Evolutionary conservation across 768 basidiomycete species (phyloP), one percentile per base, ranked within the genome.

Genomic region (Tricholoma sp.): DNA sequence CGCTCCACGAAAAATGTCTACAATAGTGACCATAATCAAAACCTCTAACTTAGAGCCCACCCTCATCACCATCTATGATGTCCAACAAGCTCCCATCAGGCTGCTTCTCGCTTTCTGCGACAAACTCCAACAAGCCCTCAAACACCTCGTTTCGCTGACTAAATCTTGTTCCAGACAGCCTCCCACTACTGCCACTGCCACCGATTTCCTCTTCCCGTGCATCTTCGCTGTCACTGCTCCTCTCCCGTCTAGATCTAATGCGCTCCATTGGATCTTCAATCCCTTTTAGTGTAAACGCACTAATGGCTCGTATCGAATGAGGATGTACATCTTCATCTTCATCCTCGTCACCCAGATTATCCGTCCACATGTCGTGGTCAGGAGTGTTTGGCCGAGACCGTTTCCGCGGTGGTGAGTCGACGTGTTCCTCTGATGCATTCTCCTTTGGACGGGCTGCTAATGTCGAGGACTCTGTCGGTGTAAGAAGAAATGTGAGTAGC

Each of bases 61-160:
- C 55, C 41, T 61, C 57, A 50, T 70, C 67, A 29, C 71, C 68
- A 57, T 85, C 80, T 34, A 91, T 74, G 63, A 88, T 68, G 63
- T 88, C 82, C 66, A 87, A 65, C 65, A 92, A 69, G 60, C 81
- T 81, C 54, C 79, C 80, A 3, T 70, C 68, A 1, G 89, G 90
- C 68, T 92, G 81, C 69, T 86, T 92, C 57, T 81, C 82, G 20
- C 77, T 75, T 52, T 80, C 78, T 29, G 77, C 74, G 11, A 92
- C 76, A 67, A 86, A 88, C 59, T 69, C 75, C 75, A 91, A 69
- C 56, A 93, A 59, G 33, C 67, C 67, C 66, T 91, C 86, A 65
- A 91, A 91, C 57, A 88, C 80, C 59, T 83, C 80, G 52, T 80
- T 86, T 36, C 90, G 77, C 70, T 88, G 84, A 37, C 70, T 71